Evolutionary conservation across 1,139 yeast species (phyloP), one percentile per base, ranked within the genome.

Genomic region (Saccharomycopsis crataegensis): DNA sequence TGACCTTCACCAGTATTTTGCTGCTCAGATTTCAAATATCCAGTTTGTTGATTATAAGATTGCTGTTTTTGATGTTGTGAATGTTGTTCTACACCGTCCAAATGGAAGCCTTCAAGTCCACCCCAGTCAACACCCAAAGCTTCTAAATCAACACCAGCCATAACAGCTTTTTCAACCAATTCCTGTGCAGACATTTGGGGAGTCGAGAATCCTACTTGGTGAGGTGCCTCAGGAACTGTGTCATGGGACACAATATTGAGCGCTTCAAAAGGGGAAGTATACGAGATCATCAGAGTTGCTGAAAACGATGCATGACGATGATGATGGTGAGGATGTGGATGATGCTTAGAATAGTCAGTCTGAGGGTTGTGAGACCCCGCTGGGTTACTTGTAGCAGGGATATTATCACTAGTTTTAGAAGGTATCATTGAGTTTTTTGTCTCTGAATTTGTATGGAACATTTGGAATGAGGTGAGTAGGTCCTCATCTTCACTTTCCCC

Each of bases 291-390:
- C 11, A 88, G 79, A 1, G 89, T 81, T 0, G 96, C 96, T 6
- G 90, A 82, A 64, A 87, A 90, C 1, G 96, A 88, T 36, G 86
- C 84, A 63, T 86, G 93, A 43, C 96, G 69, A 51, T 65, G 70
- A 38, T 60, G 60, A 60, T 67, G 37, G 50, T 57, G 44, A 12
- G 14, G 43, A 5, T 42, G 49, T 3, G 51, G 38, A 8, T 49
- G 32, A 17, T 36, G 50, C n/a, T 16, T n/a, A 3, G n/a, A 17
- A 14, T 40, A 49, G 7, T 31, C 40, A 14, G 16, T 8, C 42
- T 33, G 44, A 6, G n/a, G 7, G 12, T 45, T 12, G 41, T 33
- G 42, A 11, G 48, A 5, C 4, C 4, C 4, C 28, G 2, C 28
- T 22, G 28, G 28, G 28, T 22, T 4, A 22, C 28, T 22, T 22